These are phyloP conservation scores for Chrysanthemum makinoi DNA, from an alignment of 129 eudicot genomes.

Conservation along the genomic window DNA sequence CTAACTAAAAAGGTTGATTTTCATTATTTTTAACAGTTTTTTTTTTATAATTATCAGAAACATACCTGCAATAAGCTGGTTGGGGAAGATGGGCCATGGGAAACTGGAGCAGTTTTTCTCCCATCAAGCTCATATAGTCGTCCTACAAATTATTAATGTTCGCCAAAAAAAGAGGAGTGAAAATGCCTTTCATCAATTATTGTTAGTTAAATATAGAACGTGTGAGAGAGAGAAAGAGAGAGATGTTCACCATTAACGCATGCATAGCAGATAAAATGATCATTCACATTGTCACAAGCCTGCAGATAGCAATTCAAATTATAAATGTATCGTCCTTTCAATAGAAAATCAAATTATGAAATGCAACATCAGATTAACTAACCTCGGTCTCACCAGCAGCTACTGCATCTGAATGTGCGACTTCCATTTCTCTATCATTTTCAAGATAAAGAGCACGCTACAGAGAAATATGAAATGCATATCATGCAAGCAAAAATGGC, in stretches of 20 bases:
- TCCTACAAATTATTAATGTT: too few species aligned
- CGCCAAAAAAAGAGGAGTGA: too few species aligned
- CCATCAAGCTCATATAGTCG: too few species aligned
- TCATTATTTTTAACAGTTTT: too few species aligned
- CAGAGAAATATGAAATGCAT: constrained; percentile 6
- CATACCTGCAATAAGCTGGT: too few species aligned
- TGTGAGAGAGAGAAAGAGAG: constrained; percentile 15
- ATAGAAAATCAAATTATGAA: background rate
- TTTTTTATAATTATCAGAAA: too few species aligned
- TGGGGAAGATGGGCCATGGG: too few species aligned
- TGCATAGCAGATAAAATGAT: constrained; percentile 86
- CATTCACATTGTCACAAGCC: constrained; percentile 76
- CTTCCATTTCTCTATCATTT: constrained; percentile 95
- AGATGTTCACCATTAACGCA: constrained; percentile 61
- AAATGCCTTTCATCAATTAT: too few species aligned
- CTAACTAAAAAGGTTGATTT: too few species aligned
- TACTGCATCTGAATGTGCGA: constrained; percentile 94
- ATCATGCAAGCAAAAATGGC: too few species aligned
- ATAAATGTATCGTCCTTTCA: background rate
- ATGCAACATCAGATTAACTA: constrained; percentile 14
- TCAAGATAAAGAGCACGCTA: constrained; percentile 92
- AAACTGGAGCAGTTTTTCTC: too few species aligned
- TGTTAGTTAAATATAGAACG: background rate
- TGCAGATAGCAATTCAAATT: constrained; percentile 35
- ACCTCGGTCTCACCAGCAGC: constrained; percentile 97